Evolutionary conservation across 768 basidiomycete species (phyloP).

Genomic region (Boletus barrowsii): DNA sequence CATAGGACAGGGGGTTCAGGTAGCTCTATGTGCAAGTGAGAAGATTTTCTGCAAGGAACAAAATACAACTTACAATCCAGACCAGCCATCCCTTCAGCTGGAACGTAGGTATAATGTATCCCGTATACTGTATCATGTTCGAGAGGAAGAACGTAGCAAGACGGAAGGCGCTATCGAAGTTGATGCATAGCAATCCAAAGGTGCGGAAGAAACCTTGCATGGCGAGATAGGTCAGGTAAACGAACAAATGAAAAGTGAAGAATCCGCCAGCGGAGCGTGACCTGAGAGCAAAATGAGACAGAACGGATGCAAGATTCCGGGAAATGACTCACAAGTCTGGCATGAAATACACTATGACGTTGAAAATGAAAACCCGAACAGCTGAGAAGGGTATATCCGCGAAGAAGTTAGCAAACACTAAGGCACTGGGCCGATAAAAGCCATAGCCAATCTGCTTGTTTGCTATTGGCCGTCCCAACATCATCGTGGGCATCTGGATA

Average conservation of each 20-base stretch:
- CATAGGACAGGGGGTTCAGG: constrained; percentile 73
- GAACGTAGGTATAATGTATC: constrained; percentile 64
- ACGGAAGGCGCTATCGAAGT: constrained; percentile 53
- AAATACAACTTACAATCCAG: constrained; percentile 62
- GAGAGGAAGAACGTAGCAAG: constrained; percentile 70
- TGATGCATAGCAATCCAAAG: constrained; percentile 54
- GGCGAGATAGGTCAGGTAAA: constrained; percentile 59
- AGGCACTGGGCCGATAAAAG: constrained; percentile 64
- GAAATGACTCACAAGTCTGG: constrained; percentile 42
- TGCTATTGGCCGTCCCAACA: constrained; percentile 76
- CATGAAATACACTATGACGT: constrained; percentile 71
- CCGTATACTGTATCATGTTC: constrained; percentile 69
- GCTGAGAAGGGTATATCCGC: constrained; percentile 71
- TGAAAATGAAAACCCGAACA: constrained; percentile 52
- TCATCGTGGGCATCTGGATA: constrained; percentile 62
- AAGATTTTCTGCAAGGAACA: background rate
- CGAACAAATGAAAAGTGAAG: constrained; percentile 64
- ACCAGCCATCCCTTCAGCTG: constrained; percentile 81
- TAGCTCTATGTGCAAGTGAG: constrained; percentile 50
- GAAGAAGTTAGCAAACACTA: constrained; percentile 63
- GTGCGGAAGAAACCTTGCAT: constrained; percentile 88
- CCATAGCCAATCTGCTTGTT: constrained; percentile 65
- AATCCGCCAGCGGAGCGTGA: constrained; percentile 39
- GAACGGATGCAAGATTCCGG: constrained; percentile 13
- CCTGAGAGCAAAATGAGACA: constrained; percentile 12